Conservation (phyloP, 2,329 filamentous ascomycete genomes). For the Cytospora leucostoma region DNA sequence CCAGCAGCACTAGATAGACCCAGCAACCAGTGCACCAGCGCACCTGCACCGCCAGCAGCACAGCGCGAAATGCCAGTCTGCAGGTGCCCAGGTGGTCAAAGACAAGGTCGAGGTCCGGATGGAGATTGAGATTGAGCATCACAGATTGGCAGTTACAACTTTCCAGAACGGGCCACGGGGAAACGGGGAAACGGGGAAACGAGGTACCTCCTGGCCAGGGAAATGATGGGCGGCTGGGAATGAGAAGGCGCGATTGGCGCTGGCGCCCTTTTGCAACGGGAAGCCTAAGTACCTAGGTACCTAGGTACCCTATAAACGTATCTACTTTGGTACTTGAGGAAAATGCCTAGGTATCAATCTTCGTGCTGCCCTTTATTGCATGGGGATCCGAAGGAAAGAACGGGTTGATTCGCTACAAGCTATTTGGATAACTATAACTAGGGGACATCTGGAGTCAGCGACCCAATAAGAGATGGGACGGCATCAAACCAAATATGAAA, state of each 20-base stretch:
- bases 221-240: background rate
- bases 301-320: background rate
- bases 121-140: background rate
- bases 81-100: background rate
- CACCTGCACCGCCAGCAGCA: background rate
- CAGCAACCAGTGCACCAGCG: background rate
- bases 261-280: background rate
- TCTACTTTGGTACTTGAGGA: background rate
- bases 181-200: background rate
- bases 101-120: background rate
- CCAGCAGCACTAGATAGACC: background rate
- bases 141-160: background rate
- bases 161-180: background rate
- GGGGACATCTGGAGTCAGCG: background rate
- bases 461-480: background rate
- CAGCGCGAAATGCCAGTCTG: background rate
- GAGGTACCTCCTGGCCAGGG: background rate
- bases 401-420: background rate
- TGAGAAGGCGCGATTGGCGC: background rate
- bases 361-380: too few relatives aligned
- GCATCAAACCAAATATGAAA: background rate
- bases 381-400: too few relatives aligned
- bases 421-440: background rate
- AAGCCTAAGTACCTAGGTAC: background rate
- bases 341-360: background rate